Evolutionary conservation across 2,329 filamentous ascomycete species (phyloP).

Genomic region (Elsinoe perseae): DNA sequence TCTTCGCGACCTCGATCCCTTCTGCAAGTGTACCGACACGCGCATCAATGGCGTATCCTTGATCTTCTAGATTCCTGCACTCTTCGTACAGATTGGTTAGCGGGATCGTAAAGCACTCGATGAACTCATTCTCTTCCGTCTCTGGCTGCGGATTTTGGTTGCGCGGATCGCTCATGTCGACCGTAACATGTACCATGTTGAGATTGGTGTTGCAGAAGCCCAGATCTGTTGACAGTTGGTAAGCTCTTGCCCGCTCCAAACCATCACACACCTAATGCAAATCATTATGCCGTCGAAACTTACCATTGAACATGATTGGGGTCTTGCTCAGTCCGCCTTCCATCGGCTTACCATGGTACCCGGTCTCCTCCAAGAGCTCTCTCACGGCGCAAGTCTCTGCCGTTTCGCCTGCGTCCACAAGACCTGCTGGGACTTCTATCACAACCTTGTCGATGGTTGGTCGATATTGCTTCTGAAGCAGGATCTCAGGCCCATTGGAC

Average conservation of each 20-base stretch:
- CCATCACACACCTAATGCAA: constrained; percentile 24
- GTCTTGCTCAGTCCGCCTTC: constrained; percentile 23
- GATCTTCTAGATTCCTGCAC: constrained; percentile 56
- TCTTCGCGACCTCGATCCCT: constrained; percentile 64
- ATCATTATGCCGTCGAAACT: constrained; percentile 41
- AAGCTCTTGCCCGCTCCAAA: constrained; percentile 29
- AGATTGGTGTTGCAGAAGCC: constrained; percentile 51
- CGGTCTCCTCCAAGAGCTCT: constrained; percentile 55
- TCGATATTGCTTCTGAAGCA: constrained; percentile 48
- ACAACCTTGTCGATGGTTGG: constrained; percentile 51
- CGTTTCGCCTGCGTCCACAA: constrained; percentile 51
- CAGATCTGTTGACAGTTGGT: constrained; percentile 55
- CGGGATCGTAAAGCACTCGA: constrained; percentile 53
- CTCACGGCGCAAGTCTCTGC: constrained; percentile 49
- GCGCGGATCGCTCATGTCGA: constrained; percentile 41
- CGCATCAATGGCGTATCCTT: constrained; percentile 73
- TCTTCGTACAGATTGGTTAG: constrained; percentile 49
- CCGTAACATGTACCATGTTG: constrained; percentile 51
- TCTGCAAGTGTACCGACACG: constrained; percentile 70
- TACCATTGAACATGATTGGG: constrained; percentile 39
- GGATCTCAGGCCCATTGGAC: constrained; percentile 41
- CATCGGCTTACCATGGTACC: constrained; percentile 47
- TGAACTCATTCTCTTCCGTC: constrained; percentile 55
- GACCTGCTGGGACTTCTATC: constrained; percentile 54
- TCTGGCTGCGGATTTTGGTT: constrained; percentile 50